These are phyloP conservation scores for Cryptosporidium sp. DNA, from an alignment of 169 alveolate genomes.

Conservation along the genomic window DNA sequence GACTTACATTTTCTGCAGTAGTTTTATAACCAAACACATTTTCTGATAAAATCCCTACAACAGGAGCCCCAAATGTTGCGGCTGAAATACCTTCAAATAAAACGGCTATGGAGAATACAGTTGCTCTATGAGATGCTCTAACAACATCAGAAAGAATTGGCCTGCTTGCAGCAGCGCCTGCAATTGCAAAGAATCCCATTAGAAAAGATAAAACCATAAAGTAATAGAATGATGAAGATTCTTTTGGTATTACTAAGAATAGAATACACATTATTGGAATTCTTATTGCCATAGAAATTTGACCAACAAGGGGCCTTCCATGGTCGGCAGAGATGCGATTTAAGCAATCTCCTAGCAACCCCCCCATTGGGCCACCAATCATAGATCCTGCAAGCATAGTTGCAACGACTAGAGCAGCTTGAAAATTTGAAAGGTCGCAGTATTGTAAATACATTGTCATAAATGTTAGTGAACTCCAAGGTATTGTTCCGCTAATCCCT, in stretches of 20 bases:
- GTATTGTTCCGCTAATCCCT: slow-evolving; percentile 90
- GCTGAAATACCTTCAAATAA: slow-evolving; percentile 90
- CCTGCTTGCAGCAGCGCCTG: slow-evolving; percentile 91
- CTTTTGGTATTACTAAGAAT: slow-evolving; percentile 80
- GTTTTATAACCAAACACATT: slow-evolving; percentile 86
- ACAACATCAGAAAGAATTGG: slow-evolving; percentile 91
- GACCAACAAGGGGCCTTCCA: slow-evolving; percentile 90
- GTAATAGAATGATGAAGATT: slow-evolving; percentile 76
- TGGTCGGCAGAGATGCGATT: slow-evolving; percentile 84
- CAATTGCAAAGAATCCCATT: slow-evolving; percentile 89
- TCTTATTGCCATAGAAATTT: slow-evolving; percentile 81
- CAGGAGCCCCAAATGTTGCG: slow-evolving; percentile 89
- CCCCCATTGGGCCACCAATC: slow-evolving; percentile 91
- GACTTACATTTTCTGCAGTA: slow-evolving; percentile 81
- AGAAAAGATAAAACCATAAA: slow-evolving; percentile 80
- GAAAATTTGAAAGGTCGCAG: slow-evolving; percentile 86
- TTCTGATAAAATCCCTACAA: slow-evolving; percentile 89
- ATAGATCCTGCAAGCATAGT: slow-evolving; percentile 88
- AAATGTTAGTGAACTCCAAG: slow-evolving; percentile 90
- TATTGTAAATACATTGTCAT: slow-evolving; percentile 91
- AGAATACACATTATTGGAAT: slow-evolving; percentile 82
- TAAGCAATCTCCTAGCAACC: slow-evolving; percentile 86
- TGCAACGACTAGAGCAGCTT: slow-evolving; percentile 88
- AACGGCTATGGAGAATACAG: slow-evolving; percentile 87
- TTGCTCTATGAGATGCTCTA: slow-evolving; percentile 90